phyloP scores from a whole-genome alignment of 345 rosid species.

The Punica granatum region DNA sequence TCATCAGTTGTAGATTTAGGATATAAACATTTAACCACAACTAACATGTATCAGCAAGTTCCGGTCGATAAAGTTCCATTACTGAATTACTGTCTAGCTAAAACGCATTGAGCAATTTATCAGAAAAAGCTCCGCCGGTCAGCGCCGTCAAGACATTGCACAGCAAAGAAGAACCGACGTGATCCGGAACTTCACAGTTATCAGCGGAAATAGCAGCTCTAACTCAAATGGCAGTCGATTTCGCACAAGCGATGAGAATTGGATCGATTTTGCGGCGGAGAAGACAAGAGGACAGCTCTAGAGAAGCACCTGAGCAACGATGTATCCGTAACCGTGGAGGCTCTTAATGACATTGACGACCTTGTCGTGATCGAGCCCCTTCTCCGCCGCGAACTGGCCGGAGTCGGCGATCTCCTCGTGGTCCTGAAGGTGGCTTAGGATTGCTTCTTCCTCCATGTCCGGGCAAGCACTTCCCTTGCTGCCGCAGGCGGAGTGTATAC shows the following conservation, averaged over 20 bases:
- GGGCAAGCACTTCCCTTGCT: neutral
- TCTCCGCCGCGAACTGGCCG: constrained; percentile 49
- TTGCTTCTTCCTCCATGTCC: constrained; percentile 49
- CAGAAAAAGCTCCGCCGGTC: neutral
- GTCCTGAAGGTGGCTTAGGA: constrained; percentile 42
- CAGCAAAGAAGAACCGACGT: neutral
- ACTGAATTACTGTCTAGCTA: neutral
- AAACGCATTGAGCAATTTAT: neutral
- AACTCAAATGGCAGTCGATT: neutral
- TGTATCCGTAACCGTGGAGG: constrained; percentile 68
- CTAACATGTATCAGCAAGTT: neutral
- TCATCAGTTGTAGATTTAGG: neutral
- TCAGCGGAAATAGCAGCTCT: neutral
- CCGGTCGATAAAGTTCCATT: neutral
- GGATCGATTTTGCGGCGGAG: neutral
- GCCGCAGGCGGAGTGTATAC: neutral
- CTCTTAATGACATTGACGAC: constrained; percentile 74
- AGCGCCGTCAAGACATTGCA: neutral
- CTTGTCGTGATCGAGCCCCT: constrained; percentile 53
- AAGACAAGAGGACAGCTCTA: neutral
- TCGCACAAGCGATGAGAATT: neutral
- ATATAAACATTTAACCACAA: neutral
- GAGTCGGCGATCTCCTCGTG: constrained; percentile 58
- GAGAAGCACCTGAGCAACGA: constrained; percentile 48
- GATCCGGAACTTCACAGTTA: neutral